Evolutionary conservation across 306 rosid species (phyloP), one percentile per base, ranked within the genome.

Genomic region (Casuarina cunninghamiana): DNA sequence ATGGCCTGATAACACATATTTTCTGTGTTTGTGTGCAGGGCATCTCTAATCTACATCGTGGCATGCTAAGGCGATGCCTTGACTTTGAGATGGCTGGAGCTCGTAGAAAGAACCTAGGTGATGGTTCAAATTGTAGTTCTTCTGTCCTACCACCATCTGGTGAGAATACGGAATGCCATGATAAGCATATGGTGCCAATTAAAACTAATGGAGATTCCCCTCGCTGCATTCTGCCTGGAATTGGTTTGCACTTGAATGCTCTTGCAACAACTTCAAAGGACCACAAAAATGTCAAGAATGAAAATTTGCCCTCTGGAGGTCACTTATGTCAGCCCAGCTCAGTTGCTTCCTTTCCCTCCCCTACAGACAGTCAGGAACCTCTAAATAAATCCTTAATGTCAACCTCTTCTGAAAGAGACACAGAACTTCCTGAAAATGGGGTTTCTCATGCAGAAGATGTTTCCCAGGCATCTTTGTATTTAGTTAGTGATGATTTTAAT

Each of bases 191-290:
- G 3, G 78, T 85, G 69, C 79, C 89, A 10, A 16, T 75, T 69
- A 88, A 86, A 72, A 75, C 83, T 10, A 77, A 82, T 75, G 83
- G 87, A 69, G 85, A 86, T 72, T 76, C 88, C 1, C 78, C 88
- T 35, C 81, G 79, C 69, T 79, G 88, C 83, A 81, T 78, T 70
- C 78, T 90, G 78, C 97, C 89, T 15, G 97, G 92, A 86, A 92
- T 91, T 37, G 93, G 95, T 75, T 85, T 92, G 80, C 91, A 90
- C 88, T 80, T 93, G 77, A 93, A 93, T 84, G 93, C 97, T 78
- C 90, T 93, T 76, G 91, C 93, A 44, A 39, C 85, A 62, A 69
- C 83, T 58, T 80, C 88, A 10, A 88, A 89, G 60, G 91, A 85
- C 41, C 77, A 74, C 73, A 76, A 72, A 69, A 75, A 74, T 86